A percentile compares a stretch with the other conserved stretches of the same genome.
These are phyloP conservation scores for Fusarium oligoseptatum DNA, from an alignment of 2,329 filamentous ascomycete genomes.

Conservation along the genomic window DNA sequence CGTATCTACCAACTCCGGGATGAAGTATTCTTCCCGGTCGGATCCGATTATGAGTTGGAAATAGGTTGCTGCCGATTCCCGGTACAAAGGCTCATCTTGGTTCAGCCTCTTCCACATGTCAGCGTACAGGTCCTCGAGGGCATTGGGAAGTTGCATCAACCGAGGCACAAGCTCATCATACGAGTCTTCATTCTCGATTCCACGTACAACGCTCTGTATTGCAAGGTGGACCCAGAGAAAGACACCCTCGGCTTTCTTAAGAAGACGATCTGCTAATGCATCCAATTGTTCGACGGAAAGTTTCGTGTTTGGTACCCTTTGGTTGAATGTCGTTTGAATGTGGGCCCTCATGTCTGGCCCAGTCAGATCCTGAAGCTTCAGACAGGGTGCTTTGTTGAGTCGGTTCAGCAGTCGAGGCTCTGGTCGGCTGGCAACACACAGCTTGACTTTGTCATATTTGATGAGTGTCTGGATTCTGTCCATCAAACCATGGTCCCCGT, in stretches of 20 bases:
- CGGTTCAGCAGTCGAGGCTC: neutral
- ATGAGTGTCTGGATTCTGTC: neutral
- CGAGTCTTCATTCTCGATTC: constrained; percentile 6
- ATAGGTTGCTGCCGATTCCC: neutral
- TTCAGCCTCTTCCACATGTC: constrained; percentile 19
- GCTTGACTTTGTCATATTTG: neutral
- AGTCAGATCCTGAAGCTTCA: constrained; percentile 8
- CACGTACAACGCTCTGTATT: neutral
- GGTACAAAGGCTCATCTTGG: neutral
- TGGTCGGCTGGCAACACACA: constrained; percentile 7
- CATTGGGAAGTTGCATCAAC: constrained; percentile 1
- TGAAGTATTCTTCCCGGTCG: neutral
- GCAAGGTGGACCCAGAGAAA: constrained; percentile 19
- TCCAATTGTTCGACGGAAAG: neutral
- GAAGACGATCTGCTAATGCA: neutral
- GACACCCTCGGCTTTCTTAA: constrained; percentile 15
- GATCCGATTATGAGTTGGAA: neutral
- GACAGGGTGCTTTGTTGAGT: neutral
- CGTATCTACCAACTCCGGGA: too few species aligned
- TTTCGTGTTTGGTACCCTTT: neutral
- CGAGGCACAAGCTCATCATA: neutral
- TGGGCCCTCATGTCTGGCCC: neutral
- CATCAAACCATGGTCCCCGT: neutral
- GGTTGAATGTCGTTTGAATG: neutral
- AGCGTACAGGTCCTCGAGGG: constrained; percentile 1